Evolutionary conservation across 345 rosid genomes (phyloP), one percentile per base, ranked within the genome.

Genomic region (Aethionema arabicum): DNA sequence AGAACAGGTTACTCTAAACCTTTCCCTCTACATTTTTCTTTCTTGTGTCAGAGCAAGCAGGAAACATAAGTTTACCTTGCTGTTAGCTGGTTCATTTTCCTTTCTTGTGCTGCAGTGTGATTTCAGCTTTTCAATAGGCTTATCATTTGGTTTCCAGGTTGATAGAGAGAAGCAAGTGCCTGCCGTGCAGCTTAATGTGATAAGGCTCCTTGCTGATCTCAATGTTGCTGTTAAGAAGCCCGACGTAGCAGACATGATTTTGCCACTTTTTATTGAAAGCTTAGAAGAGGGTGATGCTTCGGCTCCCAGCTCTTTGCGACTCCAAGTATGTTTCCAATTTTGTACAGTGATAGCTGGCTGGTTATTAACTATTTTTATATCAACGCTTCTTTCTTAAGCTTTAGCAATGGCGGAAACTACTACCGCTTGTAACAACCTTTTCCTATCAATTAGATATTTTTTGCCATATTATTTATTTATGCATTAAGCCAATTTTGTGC

Each of bases 201-300:
- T 95, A 68, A 82, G 87, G 47, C 74, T 95, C 77, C 85, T 95
- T 36, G 96, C 99, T 80, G 97, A 95, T 81, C 61, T 95, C 68
- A 90, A 85, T 70, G 96, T 90, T 58, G 82, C 87, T 68, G 88
- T 90, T 70, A 78, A 82, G 78, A 95, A 88, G 83, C 77, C 96
- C 58, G 99, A 95, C 72, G 91, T 88, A 69, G 92, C 92, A 33
- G 97, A 95, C 83, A 88, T 90, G 97, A 86, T 95, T 66, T 76
- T 95, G 79, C 97, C 99, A 4, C 95, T 88, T 68, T 95, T 86
- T 79, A 78, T 95, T 72, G 99, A 95, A 84, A 87, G 81, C 71
- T 76, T 95, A 72, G 99, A 95, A 80, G 99, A 90, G 90, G 97
- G 99, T 46, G 99, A 90, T 74, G 97, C 96, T 77, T 81, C 90